Evolutionary conservation across 1,284 basidiomycete genomes (phyloP).

Genomic region (Gymnopus androsaceus): DNA sequence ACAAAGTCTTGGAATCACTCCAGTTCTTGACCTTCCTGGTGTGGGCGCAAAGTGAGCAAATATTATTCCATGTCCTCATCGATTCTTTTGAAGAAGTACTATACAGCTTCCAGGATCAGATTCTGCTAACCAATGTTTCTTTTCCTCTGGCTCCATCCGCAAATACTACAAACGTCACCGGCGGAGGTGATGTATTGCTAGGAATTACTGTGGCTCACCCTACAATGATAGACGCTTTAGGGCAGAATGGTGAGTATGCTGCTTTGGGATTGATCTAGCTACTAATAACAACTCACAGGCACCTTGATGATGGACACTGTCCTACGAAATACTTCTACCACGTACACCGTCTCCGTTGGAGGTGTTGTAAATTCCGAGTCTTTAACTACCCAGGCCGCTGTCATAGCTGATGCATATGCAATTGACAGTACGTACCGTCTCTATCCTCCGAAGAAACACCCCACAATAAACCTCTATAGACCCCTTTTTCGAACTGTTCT

Average conservation of each 20-base stretch:
- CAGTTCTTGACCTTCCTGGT: conserved; percentile 11
- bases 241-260: neutral
- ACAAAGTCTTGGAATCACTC: conserved; percentile 1
- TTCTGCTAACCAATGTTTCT: conserved; percentile 3
- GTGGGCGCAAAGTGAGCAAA: conserved; percentile 17
- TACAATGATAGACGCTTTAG: conserved; percentile 1
- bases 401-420: conserved; percentile 18
- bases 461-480: conserved; percentile 1
- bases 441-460: neutral
- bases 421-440: conserved; percentile 16
- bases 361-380: conserved; percentile 19
- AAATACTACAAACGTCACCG: conserved; percentile 5
- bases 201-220: conserved; percentile 1
- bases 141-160: conserved; percentile 1
- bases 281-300: neutral
- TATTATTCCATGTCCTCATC: neutral
- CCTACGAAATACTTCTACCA: conserved; percentile 11
- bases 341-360: conserved; percentile 15
- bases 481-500: conserved; percentile 18
- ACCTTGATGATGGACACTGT: neutral
- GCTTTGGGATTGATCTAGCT: neutral
- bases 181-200: neutral
- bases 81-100: neutral
- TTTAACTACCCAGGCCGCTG: conserved; percentile 12
- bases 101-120: conserved; percentile 10